These are phyloP conservation scores for Calendula officinalis DNA, from an alignment of 129 eudicot species.

Conservation along the genomic window DNA sequence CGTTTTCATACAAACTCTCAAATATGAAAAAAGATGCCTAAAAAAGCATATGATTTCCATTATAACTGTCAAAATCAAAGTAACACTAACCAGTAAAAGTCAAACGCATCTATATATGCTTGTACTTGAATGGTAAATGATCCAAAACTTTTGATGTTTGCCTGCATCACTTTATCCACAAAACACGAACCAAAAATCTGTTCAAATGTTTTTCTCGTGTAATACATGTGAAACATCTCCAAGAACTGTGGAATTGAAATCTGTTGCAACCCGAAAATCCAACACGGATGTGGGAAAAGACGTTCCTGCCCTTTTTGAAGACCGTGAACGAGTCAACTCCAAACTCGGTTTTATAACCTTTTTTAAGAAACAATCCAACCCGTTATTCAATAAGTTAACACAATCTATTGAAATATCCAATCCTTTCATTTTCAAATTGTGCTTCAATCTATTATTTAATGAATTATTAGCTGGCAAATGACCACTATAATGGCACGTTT, in stretches of 20 bases:
- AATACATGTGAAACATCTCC: conserved; percentile 27
- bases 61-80: conserved; percentile 3
- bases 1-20: not conserved
- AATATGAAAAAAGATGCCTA: conserved; percentile 1
- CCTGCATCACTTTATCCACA: conserved; percentile 12
- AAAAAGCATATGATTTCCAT: conserved; percentile 4
- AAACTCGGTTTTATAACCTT: conserved; percentile 53
- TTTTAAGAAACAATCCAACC: conserved; percentile 64
- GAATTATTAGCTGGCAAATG: conserved; percentile 49
- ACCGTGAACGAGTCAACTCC: conserved; percentile 49
- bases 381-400: conserved; percentile 56
- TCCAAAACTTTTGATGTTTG: conserved; percentile 17
- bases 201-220: conserved; percentile 17
- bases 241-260: conserved; percentile 57
- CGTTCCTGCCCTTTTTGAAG: conserved; percentile 26
- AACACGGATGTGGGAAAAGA: conserved; percentile 39
- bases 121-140: conserved; percentile 16
- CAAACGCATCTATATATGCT: not conserved
- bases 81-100: conserved; percentile 9
- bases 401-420: conserved; percentile 54
- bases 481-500: conserved; percentile 51
- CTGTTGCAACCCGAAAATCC: conserved; percentile 66
- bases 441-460: conserved; percentile 56
- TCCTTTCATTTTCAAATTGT: conserved; percentile 48
- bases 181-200: not conserved